Base-by-base conservation (phyloP, 495 filamentous ascomycete genomes). In the Trichoderma erinaceum region DNA sequence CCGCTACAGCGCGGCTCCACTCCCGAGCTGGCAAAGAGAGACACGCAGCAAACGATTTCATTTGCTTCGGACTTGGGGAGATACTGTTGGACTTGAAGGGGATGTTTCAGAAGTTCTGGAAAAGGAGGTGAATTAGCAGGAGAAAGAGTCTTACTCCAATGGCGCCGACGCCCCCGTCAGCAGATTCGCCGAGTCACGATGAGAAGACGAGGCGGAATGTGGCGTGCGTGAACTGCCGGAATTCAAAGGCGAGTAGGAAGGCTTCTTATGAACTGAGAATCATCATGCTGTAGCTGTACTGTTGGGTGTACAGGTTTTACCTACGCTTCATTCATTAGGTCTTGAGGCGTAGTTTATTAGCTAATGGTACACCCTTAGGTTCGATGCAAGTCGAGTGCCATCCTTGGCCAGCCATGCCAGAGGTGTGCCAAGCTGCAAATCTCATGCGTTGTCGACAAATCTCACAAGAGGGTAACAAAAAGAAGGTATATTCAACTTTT, bases 381-480 rank as follows among this genome's bases (percentile, higher is more conserved):
- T 12, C 56, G 56, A 5, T 61, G 80, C 72, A 82, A 79, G 67
- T 75, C 80, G 46, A 79, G 78, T 63, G 69, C 73, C 4, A 71
- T 73, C n/a, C 72, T 79, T 6, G 71, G 74, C 25, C 74, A 78
- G 63, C 76, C 79, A 23, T 82, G 80, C 66, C 74, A 77, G 38
- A 74, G 80, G 35, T 82, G 80, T 65, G 69, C 76, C 68, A 82
- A 81, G 70, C 74, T 82, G 63, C 75, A 78, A 70, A 73, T 79
- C 41, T 71, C 75, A 15, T 82, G 80, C 48, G 72, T 82, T 4
- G 79, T 82, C 32, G 79, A 82, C 48, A 81, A 78, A 68, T 75
- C 76, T 69, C 78, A 82, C 66, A 82, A 81, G 71, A 74, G 80
- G 32, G 73, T 79, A 41, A 78, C 76, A 15, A 73, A 78, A 41